Evolutionary conservation across 2,329 filamentous ascomycete species (phyloP).

Genomic region (Sclerotinia nivalis): DNA sequence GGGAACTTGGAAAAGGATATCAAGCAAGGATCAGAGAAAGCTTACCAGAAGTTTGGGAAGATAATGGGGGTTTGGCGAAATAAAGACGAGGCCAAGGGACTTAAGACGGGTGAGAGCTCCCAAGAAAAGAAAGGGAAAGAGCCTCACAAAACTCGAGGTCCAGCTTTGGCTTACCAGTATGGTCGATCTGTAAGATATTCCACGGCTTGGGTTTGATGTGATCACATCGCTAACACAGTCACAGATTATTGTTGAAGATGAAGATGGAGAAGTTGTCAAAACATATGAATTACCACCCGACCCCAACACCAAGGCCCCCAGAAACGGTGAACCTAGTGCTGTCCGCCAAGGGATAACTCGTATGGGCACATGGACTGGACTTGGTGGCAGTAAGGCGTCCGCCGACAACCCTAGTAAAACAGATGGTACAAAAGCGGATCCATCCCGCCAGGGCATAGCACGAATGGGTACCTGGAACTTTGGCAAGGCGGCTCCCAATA

Average conservation of each 20-base stretch:
- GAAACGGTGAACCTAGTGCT: slow-evolving; percentile 26
- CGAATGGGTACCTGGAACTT: slow-evolving; percentile 39
- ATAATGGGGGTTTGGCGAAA: slow-evolving; percentile 39
- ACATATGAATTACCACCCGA: slow-evolving; percentile 70
- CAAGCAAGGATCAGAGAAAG: slow-evolving; percentile 36
- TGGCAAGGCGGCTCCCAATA: slow-evolving; percentile 26
- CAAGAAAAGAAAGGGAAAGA: slow-evolving; percentile 41
- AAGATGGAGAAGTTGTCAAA: slow-evolving; percentile 83
- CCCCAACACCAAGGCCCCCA: slow-evolving; percentile 24
- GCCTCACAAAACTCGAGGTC: slow-evolving; percentile 59
- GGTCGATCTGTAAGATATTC: slow-evolving; percentile 65
- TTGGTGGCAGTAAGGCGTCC: slow-evolving; percentile 25
- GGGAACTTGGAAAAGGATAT: slow-evolving; percentile 45
- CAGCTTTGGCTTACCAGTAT: slow-evolving; percentile 82
- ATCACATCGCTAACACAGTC: slow-evolving; percentile 26
- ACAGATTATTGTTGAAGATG: slow-evolving; percentile 82
- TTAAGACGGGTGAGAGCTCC: slow-evolving; percentile 37
- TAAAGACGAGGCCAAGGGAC: slow-evolving; percentile 44
- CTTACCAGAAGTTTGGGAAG: slow-evolving; percentile 37
- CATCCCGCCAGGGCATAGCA: slow-evolving; percentile 34
- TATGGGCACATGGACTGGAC: slow-evolving; percentile 38
- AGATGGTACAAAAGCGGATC: slow-evolving; percentile 2
- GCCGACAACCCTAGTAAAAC: slow-evolving; percentile 13
- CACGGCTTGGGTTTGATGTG: neutral
- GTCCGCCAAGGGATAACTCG: slow-evolving; percentile 36